A percentile compares a stretch with the other conserved stretches of the same genome.
Evolutionary conservation across 495 filamentous ascomycete species (phyloP).

Genomic region (Wilcoxina mikolae): DNA sequence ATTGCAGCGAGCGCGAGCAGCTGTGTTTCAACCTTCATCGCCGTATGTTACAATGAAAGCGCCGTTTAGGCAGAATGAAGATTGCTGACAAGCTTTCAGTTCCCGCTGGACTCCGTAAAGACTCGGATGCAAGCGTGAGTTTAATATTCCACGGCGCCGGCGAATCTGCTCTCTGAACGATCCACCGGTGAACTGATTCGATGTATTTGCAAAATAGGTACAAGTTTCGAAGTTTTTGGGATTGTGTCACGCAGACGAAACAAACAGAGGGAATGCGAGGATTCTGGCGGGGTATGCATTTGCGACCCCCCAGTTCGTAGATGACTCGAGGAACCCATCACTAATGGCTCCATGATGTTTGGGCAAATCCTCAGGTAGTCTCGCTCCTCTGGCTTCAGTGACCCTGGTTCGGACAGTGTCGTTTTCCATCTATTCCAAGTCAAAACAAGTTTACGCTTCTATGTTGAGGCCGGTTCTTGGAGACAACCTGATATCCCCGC

Average conservation of each 20-base stretch:
- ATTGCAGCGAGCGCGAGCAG: conserved; percentile 60
- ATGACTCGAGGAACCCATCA: neutral
- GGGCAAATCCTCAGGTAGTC: conserved; percentile 39
- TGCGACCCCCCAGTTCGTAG: conserved; percentile 3
- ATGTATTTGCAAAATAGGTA: conserved; percentile 36
- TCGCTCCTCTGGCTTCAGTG: conserved; percentile 71
- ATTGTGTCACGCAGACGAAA: conserved; percentile 60
- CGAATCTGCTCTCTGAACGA: neutral
- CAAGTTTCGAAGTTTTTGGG: conserved; percentile 50
- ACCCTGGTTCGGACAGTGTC: conserved; percentile 80
- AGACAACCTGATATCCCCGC: conserved; percentile 17
- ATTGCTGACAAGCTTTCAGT: conserved; percentile 31
- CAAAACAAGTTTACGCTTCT: conserved; percentile 58
- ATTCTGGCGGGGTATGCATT: conserved; percentile 58
- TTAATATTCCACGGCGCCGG: neutral
- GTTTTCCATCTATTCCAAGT: conserved; percentile 81
- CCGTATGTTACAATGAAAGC: conserved; percentile 32
- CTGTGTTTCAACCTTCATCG: conserved; percentile 54
- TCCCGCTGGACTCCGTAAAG: conserved; percentile 72
- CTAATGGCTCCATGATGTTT: conserved; percentile 1
- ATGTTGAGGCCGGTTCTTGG: conserved; percentile 20
- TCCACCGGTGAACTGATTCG: neutral
- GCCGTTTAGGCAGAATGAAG: neutral
- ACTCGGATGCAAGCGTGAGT: conserved; percentile 63
- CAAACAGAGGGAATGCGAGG: conserved; percentile 53